Evolutionary conservation across 73 alveolate species (phyloP), one percentile per base, ranked within the genome.

Genomic region (Paramecium pentaurelia): DNA sequence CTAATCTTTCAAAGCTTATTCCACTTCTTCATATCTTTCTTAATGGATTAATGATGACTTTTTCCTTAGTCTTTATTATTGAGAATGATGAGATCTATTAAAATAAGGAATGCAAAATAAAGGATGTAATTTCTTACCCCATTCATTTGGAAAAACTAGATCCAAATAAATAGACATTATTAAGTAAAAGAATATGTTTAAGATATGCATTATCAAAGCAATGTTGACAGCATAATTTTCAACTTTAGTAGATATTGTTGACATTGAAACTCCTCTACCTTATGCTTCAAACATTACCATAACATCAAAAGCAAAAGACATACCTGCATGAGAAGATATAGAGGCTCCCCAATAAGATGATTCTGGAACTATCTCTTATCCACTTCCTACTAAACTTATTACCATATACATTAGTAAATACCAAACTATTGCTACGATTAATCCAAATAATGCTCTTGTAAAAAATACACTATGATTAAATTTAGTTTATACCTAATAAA

Each of bases 361-460:
- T 73, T 86, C 85, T 37, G 92, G 68, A 1, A 83, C 84, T 25
- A 64, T 3, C 14, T 87, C 45, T 25, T 86, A 58, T 36, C 93
- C 94, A 38, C 94, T 94, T 20, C 86, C 86, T 16, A 96, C 98
- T 2, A 97, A 95, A 64, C 94, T 90, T 32, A 93, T 93, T 12
- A 96, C 70, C 86, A 95, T 95, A 68, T 92, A 93, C 96, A 95
- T 94, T 58, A 95, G 60, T 38, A 95, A 88, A 93, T 94, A 96
- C 70, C 93, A 93, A 84, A 94, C 93, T 60, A 96, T 86, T 22
- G 98, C 96, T 12, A 96, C 93, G 49, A 96, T 93, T 7, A 94
- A 75, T 64, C 98, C 99, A 83, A 96, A 86, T 86, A 96, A 93
- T 25, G 98, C 96, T 88, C 97, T 94, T 12, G 97, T 96, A 71